A percentile compares a stretch with the other conserved stretches of the same genome.
Conservation (phyloP, 2,329 filamentous ascomycete species). For the Ustilaginoidea virens region DNA sequence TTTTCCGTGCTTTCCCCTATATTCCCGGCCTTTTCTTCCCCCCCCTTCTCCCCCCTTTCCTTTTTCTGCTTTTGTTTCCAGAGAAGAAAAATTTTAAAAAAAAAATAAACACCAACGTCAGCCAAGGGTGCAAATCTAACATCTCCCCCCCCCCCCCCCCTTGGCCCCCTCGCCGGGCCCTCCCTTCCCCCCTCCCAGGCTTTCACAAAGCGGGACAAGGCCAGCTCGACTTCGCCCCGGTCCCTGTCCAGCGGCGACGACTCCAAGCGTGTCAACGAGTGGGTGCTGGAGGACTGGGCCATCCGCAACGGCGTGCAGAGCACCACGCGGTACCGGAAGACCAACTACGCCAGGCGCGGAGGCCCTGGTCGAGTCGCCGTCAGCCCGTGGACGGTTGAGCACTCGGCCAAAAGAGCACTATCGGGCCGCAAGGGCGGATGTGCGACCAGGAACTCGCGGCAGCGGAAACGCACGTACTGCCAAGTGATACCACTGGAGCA, state of each 20-base stretch:
- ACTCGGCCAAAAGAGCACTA: slow-evolving; percentile 14
- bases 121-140: too few species aligned
- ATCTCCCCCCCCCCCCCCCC: too few species aligned
- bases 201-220: slow-evolving; percentile 24
- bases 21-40: too few species aligned
- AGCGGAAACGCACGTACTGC: slow-evolving; percentile 10
- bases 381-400: slow-evolving; percentile 10
- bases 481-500: slow-evolving; percentile 4
- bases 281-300: slow-evolving; percentile 61
- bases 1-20: too few species aligned
- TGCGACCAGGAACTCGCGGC: slow-evolving; percentile 13
- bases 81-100: too few species aligned
- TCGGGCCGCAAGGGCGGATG: slow-evolving; percentile 19
- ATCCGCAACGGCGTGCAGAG: slow-evolving; percentile 61
- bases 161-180: too few species aligned
- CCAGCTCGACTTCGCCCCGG: slow-evolving; percentile 11
- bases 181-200: too few species aligned
- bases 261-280: slow-evolving; percentile 54
- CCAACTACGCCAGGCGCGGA: slow-evolving; percentile 15
- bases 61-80: too few species aligned
- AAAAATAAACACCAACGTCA: too few species aligned
- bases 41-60: too few species aligned
- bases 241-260: slow-evolving; percentile 11
- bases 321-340: slow-evolving; percentile 64
- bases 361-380: slow-evolving; percentile 6